Percentiles rank a stretch among this genome's conserved stretches.
Conservation (phyloP, 2,329 filamentous ascomycete species). For the Trichoderma lentiforme region DNA sequence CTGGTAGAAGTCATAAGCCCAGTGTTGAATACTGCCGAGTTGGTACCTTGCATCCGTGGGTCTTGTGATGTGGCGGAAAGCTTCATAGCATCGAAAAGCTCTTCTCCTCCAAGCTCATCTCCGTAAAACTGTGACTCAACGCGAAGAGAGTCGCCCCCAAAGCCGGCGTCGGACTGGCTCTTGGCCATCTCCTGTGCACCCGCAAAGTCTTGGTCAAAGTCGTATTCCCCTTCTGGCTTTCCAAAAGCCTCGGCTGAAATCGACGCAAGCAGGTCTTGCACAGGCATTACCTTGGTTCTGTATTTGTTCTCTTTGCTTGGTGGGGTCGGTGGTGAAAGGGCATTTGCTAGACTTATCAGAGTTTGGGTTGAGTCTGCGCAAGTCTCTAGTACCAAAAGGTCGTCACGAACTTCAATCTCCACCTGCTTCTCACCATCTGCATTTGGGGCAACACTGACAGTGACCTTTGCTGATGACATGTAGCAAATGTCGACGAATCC, state of each 20-base stretch:
- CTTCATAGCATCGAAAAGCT: constrained; percentile 47
- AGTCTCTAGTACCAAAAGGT: constrained; percentile 85
- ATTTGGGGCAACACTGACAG: constrained; percentile 56
- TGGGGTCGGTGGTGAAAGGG: constrained; percentile 76
- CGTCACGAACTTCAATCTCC: constrained; percentile 78
- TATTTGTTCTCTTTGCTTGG: constrained; percentile 83
- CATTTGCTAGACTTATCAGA: constrained; percentile 73
- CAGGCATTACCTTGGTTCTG: constrained; percentile 77
- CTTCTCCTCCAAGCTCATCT: constrained; percentile 41
- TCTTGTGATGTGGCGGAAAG: constrained; percentile 30
- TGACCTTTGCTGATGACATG: constrained; percentile 74
- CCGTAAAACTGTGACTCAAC: constrained; percentile 49
- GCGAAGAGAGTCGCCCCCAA: constrained; percentile 35
- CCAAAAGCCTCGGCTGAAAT: constrained; percentile 84
- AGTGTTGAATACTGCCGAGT: constrained; percentile 36
- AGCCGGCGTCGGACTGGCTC: constrained; percentile 32
- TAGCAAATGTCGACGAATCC: constrained; percentile 87
- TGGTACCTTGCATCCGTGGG: constrained; percentile 35
- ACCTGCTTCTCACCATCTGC: constrained; percentile 61
- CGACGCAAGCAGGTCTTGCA: constrained; percentile 85
- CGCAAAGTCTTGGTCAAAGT: constrained; percentile 62
- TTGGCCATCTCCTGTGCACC: constrained; percentile 49
- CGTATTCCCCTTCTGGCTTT: constrained; percentile 57
- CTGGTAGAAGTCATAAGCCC: constrained; percentile 29
- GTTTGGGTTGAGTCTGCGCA: constrained; percentile 98